Conservation (phyloP, 2,329 filamentous ascomycete genomes). For the Verticillium nubilum region DNA sequence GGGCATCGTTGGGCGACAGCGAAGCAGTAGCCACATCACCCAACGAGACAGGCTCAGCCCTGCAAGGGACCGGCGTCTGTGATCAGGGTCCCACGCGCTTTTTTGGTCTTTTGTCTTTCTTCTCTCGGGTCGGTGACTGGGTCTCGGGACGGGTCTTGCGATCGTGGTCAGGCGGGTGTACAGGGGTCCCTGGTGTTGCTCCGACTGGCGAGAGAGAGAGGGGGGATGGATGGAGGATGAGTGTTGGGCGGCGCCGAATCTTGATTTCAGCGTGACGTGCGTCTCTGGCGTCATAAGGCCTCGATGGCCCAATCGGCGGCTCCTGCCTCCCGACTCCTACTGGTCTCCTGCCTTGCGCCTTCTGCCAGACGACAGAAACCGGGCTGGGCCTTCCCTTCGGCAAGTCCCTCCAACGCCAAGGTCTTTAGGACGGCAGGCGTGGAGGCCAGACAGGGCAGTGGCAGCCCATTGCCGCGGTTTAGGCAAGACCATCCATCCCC, state of each 20-base stretch:
- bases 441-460: not conserved
- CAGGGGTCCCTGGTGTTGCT: not conserved
- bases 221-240: not conserved
- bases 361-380: too few relatives aligned
- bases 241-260: conserved; percentile 3
- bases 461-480: not conserved
- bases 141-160: not conserved
- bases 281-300: conserved; percentile 11
- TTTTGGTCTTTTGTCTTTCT: too few relatives aligned
- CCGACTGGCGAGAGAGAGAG: not conserved
- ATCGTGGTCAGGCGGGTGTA: conserved; percentile 1
- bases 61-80: conserved; percentile 4
- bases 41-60: conserved; percentile 14
- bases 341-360: not conserved
- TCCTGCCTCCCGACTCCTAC: not conserved
- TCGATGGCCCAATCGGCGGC: conserved; percentile 10
- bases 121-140: too few relatives aligned
- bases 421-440: not conserved
- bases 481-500: too few relatives aligned
- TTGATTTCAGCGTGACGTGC: conserved; percentile 14
- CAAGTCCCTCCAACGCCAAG: not conserved
- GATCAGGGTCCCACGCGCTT: conserved; percentile 5
- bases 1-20: not conserved
- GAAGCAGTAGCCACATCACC: conserved; percentile 12
- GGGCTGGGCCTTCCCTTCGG: not conserved